These are phyloP conservation scores for Castanospermum australe DNA, from an alignment of 306 rosid species.

Conservation along the genomic window DNA sequence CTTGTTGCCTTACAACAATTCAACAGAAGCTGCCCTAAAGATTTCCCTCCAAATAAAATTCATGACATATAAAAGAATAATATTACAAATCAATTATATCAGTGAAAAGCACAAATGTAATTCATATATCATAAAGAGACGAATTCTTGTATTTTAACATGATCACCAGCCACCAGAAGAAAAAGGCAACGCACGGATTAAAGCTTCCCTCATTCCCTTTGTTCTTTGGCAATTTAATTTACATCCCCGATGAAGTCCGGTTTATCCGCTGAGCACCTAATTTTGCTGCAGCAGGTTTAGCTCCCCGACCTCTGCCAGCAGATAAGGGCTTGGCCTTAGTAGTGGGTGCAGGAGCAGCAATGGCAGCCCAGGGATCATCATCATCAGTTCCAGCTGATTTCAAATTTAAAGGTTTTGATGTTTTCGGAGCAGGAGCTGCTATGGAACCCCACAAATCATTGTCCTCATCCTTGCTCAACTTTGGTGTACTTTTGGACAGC, in stretches of 20 bases:
- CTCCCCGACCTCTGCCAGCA: constrained; percentile 72
- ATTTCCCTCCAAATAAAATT: constrained; percentile 18
- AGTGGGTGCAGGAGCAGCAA: constrained; percentile 93
- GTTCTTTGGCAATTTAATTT: constrained; percentile 29
- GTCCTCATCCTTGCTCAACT: constrained; percentile 53
- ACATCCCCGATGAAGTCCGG: constrained; percentile 77
- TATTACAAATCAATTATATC: constrained; percentile 41
- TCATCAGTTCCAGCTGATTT: constrained; percentile 49
- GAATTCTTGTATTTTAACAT: constrained; percentile 15
- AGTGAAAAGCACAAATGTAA: constrained; percentile 15
- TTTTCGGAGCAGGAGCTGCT: constrained; percentile 92
- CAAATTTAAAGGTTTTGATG: constrained; percentile 56
- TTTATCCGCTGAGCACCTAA: constrained; percentile 92
- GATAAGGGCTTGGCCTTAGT: constrained; percentile 80
- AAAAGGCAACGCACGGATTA: background rate
- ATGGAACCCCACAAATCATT: constrained; percentile 92
- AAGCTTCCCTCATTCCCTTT: constrained; percentile 1
- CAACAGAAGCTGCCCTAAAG: constrained; percentile 18
- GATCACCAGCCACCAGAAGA: constrained; percentile 27
- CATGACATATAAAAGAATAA: constrained; percentile 28
- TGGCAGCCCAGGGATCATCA: constrained; percentile 97
- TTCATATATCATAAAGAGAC: background rate
- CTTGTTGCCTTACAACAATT: constrained; percentile 17
- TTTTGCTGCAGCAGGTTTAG: constrained; percentile 73
- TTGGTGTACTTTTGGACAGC: constrained; percentile 55